Base-by-base conservation (phyloP, 2,329 filamentous ascomycete species). In the Clonostachys byssicola region DNA sequence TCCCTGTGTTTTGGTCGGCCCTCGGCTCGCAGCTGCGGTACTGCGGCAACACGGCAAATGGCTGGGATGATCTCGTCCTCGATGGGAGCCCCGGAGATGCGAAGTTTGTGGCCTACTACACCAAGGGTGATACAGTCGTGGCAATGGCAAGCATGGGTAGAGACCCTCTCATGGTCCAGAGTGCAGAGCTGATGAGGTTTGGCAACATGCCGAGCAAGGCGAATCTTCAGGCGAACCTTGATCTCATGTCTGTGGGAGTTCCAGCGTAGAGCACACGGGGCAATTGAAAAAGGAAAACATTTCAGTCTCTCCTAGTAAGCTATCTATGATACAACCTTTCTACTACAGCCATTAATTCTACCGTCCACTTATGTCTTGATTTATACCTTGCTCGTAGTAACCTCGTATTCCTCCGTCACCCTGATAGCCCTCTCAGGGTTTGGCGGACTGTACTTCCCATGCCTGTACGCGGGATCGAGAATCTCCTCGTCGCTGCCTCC, bases 1-100 rank as follows among this genome's bases (percentile, higher is more conserved):
- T 94, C 49, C 94, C 94, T 1, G 81, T 99, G 44, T 99, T 99
- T 74, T 99, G 94, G 94, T 96, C 90, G 2, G 94, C 94, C 1
- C 72, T 99, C 6, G 90, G 92, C 6, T 80, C 84, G 6, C 94
- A 99, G 70, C 68, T 99, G 58, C 82, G 94, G 42, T 99, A 99
- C 74, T 96, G 91, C 61, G 94, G 94, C 12, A 94, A 92, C 71
- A 90, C 92, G 2, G 54, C 55, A 9, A 80, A 81, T 46, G 92
- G 92, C 1, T 97, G 82, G 72, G 94, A 99, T 61, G 91, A 95
- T 56, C 61, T 96, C 5, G 77, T 97, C 1, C 57, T 99, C 12
- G 80, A 88, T 44, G 92, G 92, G 12, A 80, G 88, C 55, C 81
- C 85, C 0, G 85, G 84, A 5, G 82, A 92, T 60, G 81, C 81